Evolutionary conservation across 768 basidiomycete species (phyloP).

Genomic region (Amanita thiersii): DNA sequence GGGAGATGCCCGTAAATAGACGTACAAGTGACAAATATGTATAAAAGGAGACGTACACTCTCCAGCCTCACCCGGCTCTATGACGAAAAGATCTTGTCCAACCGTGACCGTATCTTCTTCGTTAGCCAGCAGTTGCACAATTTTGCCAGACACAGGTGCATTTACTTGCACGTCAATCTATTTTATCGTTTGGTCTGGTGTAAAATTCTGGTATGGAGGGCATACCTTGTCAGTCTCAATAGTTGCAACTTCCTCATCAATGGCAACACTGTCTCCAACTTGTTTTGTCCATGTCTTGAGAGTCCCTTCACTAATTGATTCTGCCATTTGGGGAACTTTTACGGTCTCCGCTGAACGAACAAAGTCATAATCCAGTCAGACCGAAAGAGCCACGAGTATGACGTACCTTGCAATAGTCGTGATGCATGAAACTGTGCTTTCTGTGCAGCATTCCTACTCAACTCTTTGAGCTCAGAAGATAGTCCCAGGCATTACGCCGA

Average conservation of each 20-base stretch:
- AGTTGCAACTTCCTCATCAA: conserved; percentile 93
- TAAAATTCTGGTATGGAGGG: too few relatives aligned
- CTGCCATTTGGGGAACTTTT: conserved; percentile 96
- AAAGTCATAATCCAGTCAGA: not conserved
- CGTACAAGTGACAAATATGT: not conserved
- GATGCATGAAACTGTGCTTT: conserved; percentile 65
- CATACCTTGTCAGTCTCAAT: conserved; percentile 98
- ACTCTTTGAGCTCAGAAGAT: conserved; percentile 27
- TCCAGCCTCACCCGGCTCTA: conserved; percentile 72
- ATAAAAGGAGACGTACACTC: conserved; percentile 29
- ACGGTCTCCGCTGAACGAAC: conserved; percentile 62
- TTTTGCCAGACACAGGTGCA: conserved; percentile 80
- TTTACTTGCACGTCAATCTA: conserved; percentile 98
- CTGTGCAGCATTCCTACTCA: conserved; percentile 35
- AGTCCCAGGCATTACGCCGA: conserved; percentile 11
- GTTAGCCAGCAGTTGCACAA: conserved; percentile 75
- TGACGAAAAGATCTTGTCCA: conserved; percentile 88
- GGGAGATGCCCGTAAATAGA: not conserved
- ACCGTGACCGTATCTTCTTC: conserved; percentile 95
- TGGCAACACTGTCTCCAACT: conserved; percentile 83
- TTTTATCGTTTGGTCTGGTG: conserved; percentile 4
- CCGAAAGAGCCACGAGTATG: not conserved
- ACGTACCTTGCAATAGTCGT: conserved; percentile 59
- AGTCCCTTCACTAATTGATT: conserved; percentile 97
- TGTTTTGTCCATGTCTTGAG: conserved; percentile 92